Conservation (phyloP, 768 basidiomycete species). For the Mrakia blollopis region DNA sequence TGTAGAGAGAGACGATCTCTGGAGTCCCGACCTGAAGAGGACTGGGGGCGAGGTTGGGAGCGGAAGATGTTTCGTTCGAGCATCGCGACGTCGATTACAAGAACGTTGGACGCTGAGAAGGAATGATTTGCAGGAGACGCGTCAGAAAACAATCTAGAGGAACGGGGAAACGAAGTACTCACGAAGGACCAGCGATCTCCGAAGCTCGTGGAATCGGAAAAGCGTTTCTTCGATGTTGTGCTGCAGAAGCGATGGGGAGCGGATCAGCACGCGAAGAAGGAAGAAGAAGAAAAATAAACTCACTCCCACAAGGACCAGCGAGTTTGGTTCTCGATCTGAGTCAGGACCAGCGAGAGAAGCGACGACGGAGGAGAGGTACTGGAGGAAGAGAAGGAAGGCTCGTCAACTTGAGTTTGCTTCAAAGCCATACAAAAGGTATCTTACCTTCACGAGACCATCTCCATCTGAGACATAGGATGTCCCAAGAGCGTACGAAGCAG, state of each 20-base stretch:
- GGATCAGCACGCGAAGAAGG: background rate
- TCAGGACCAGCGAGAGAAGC: background rate
- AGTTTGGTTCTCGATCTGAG: background rate
- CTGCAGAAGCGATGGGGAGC: background rate
- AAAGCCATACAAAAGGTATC: background rate
- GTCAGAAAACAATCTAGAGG: background rate
- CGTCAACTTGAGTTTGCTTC: background rate
- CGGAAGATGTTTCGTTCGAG: conserved; percentile 1
- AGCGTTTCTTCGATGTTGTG: background rate
- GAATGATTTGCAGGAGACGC: background rate
- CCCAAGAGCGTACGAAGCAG: background rate
- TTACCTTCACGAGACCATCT: background rate
- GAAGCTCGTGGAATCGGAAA: background rate
- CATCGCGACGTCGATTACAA: background rate
- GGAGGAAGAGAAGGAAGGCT: background rate
- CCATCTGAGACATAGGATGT: background rate
- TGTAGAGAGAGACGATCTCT: background rate
- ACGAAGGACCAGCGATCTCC: background rate
- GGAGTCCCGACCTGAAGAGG: background rate
- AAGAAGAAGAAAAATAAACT: background rate
- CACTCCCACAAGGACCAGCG: background rate
- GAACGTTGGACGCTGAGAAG: background rate
- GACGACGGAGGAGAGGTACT: background rate
- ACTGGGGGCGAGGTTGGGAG: background rate
- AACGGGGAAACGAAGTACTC: background rate